Conservation (phyloP, 306 rosid species). For the Fragaria iinumae region DNA sequence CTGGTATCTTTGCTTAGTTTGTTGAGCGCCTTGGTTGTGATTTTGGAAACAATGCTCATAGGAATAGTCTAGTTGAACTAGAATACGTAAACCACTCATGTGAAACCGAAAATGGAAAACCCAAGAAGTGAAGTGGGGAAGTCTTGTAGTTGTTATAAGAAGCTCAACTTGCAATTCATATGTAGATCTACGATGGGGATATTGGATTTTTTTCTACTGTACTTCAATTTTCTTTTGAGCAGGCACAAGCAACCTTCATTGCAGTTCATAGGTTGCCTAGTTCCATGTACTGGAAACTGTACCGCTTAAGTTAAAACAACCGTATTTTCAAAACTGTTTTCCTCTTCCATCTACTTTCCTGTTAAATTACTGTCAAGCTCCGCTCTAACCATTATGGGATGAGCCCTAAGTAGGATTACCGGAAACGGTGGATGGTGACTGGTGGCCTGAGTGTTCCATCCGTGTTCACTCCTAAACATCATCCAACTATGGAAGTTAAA, state of each 20-base stretch:
- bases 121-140: neutral
- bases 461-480: neutral
- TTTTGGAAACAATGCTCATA: neutral
- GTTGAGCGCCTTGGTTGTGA: neutral
- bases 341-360: neutral
- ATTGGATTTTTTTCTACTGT: neutral
- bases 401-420: neutral
- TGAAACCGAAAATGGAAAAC: neutral
- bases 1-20: neutral
- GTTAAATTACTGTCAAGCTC: neutral
- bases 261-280: neutral
- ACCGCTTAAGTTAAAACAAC: neutral
- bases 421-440: neutral
- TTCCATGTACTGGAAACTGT: neutral
- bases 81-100: conserved; percentile 1
- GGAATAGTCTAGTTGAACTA: neutral
- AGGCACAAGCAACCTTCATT: neutral
- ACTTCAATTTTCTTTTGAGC: neutral
- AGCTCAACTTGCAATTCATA: neutral
- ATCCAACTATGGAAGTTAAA: neutral
- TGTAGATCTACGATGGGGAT: neutral
- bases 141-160: neutral
- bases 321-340: neutral
- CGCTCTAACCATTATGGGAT: neutral
- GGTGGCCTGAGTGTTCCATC: neutral